phyloP scores from a whole-genome alignment of 805 yeast genomes.

The Barnettozyma populi region DNA sequence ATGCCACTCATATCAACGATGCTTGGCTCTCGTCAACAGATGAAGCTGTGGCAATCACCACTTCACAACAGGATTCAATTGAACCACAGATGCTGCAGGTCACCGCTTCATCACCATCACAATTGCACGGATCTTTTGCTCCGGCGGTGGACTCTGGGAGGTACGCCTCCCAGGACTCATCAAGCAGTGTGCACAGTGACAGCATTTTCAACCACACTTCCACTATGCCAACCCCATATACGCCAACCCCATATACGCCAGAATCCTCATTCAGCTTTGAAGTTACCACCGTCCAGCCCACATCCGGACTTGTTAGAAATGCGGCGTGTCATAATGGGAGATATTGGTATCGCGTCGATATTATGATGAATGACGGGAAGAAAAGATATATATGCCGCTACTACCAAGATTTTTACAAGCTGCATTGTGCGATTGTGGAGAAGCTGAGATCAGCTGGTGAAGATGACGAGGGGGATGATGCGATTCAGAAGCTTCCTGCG shows the following conservation, averaged over 20 bases:
- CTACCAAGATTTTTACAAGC: constrained; percentile 46
- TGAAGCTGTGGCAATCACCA: not conserved
- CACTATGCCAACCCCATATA: not conserved
- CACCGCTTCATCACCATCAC: not conserved
- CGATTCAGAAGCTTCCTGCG: constrained; percentile 28
- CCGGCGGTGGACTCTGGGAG: not conserved
- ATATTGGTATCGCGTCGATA: constrained; percentile 47
- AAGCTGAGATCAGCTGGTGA: constrained; percentile 12
- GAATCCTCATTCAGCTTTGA: constrained; percentile 3
- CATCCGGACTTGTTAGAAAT: constrained; percentile 34
- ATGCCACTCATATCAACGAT: constrained; percentile 15
- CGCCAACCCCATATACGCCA: too few relatives aligned
- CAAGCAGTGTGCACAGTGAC: constrained; percentile 8
- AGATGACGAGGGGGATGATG: constrained; percentile 8
- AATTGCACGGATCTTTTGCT: not conserved
- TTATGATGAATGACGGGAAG: constrained; percentile 30
- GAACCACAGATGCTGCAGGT: not conserved
- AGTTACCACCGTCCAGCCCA: constrained; percentile 22
- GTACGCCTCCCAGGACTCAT: constrained; percentile 7
- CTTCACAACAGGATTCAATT: not conserved
- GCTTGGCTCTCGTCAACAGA: constrained; percentile 17
- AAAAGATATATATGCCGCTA: constrained; percentile 40
- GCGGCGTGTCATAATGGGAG: constrained; percentile 37
- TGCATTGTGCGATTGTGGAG: constrained; percentile 34
- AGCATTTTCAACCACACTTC: constrained; percentile 10